Evolutionary conservation across 148 eudicot genomes (phyloP).

Genomic region (Fagopyrum esculentum): DNA sequence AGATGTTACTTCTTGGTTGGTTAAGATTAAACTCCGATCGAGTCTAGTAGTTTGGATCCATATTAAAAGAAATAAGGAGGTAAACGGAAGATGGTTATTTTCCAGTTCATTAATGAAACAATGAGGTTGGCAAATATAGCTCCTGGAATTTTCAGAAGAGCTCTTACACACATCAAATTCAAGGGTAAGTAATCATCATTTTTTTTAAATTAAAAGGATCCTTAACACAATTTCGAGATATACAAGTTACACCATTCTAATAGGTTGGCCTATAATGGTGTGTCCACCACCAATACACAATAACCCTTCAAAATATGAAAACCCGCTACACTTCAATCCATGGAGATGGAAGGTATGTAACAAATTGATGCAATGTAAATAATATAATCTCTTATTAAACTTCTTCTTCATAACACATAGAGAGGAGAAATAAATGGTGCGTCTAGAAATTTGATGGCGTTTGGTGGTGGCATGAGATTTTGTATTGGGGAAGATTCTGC

Average conservation of each 20-base stretch:
- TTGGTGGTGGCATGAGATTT: constrained; percentile 84
- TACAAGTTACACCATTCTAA: constrained; percentile 83
- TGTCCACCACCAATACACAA: constrained; percentile 94
- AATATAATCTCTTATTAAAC: not conserved
- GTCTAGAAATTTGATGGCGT: constrained; percentile 78
- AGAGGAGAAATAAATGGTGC: constrained; percentile 54
- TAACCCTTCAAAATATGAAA: constrained; percentile 56
- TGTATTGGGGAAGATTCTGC: too few relatives aligned
- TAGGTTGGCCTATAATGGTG: constrained; percentile 90
- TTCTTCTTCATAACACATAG: constrained; percentile 17
- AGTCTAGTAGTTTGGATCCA: too few relatives aligned
- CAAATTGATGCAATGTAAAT: not conserved
- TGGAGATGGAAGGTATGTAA: constrained; percentile 72
- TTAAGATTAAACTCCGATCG: too few relatives aligned
- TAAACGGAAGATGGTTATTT: too few relatives aligned
- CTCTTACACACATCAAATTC: constrained; percentile 52
- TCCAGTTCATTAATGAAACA: constrained; percentile 87
- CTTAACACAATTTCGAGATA: constrained; percentile 10
- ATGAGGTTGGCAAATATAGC: constrained; percentile 88
- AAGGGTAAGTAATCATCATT: constrained; percentile 34
- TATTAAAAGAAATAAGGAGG: too few relatives aligned
- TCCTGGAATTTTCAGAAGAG: constrained; percentile 83
- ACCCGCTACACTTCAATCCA: constrained; percentile 84
- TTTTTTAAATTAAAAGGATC: too few relatives aligned
- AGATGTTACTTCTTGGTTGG: too few relatives aligned